phyloP scores from a whole-genome alignment of 148 eudicot genomes.

The Linanthus parryae region DNA sequence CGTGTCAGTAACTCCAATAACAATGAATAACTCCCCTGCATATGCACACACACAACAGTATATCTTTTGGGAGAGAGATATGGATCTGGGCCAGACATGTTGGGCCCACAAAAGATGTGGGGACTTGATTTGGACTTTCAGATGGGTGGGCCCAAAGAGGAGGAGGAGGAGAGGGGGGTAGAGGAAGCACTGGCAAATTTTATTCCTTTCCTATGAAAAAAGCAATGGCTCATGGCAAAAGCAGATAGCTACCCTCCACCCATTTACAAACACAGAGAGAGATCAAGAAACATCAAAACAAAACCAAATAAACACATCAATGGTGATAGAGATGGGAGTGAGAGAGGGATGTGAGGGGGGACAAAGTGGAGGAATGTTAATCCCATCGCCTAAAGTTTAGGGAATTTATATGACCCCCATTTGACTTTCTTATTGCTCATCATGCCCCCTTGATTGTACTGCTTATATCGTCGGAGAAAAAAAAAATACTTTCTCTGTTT shows the following conservation, averaged over 20 bases:
- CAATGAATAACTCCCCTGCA: no score
- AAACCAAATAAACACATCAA: neutral
- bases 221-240: slow-evolving; percentile 29
- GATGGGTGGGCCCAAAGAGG: slow-evolving; percentile 13
- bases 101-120: slow-evolving; percentile 12
- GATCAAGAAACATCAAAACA: neutral
- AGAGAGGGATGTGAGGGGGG: slow-evolving; percentile 3
- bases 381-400: slow-evolving; percentile 11
- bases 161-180: no score
- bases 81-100: slow-evolving; percentile 21
- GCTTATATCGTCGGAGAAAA: slow-evolving; percentile 2
- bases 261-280: neutral
- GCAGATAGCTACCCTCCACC: slow-evolving; percentile 26
- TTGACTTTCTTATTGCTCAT: slow-evolving; percentile 21
- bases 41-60: slow-evolving; percentile 11
- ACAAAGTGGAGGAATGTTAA: slow-evolving; percentile 19
- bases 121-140: neutral
- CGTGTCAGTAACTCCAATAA: no score
- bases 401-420: slow-evolving; percentile 10
- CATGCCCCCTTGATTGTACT: slow-evolving; percentile 22
- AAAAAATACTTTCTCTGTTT: no score
- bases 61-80: slow-evolving; percentile 1
- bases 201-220: slow-evolving; percentile 21
- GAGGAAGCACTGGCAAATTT: slow-evolving; percentile 8
- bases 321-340: neutral